Evolutionary conservation across 345 rosid genomes (phyloP).

Genomic region (Rubroshorea leprosula): DNA sequence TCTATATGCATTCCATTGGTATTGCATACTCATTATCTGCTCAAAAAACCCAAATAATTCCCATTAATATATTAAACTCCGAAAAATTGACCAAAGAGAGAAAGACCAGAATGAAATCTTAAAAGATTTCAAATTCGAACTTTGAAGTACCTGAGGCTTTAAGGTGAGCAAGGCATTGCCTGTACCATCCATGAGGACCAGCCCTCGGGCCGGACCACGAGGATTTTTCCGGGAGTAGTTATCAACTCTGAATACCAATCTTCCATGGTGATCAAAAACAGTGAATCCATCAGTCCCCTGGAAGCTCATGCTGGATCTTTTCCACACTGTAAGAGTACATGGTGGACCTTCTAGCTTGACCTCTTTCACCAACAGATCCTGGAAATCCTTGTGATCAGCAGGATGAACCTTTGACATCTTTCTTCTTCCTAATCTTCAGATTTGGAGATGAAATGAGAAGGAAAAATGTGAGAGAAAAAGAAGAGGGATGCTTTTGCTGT

Average conservation of each 20-base stretch:
- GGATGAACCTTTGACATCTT: slow-evolving; percentile 48
- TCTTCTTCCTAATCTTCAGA: not conserved
- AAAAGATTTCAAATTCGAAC: too few species aligned
- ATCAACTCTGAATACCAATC: slow-evolving; percentile 40
- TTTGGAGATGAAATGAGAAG: not conserved
- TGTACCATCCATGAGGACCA: slow-evolving; percentile 50
- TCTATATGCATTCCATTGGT: slow-evolving; percentile 41
- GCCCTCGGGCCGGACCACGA: slow-evolving; percentile 10
- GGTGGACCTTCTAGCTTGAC: not conserved
- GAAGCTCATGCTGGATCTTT: slow-evolving; percentile 21
- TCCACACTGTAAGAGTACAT: slow-evolving; percentile 2
- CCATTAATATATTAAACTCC: not conserved
- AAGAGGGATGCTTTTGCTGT: too few species aligned
- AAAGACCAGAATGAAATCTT: too few species aligned
- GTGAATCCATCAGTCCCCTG: slow-evolving; percentile 60
- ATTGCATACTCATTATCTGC: slow-evolving; percentile 35
- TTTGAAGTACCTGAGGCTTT: slow-evolving; percentile 33
- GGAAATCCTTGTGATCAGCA: slow-evolving; percentile 7
- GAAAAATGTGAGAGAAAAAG: too few species aligned
- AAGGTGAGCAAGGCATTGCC: slow-evolving; percentile 41
- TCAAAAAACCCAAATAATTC: not conserved
- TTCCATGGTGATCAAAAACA: slow-evolving; percentile 35
- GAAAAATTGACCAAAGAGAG: too few species aligned
- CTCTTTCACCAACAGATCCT: not conserved
- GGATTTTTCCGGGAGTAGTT: slow-evolving; percentile 42